These are phyloP conservation scores for Bocquillonia castaneifolia DNA, from an alignment of 441 rosid species.

Conservation along the genomic window DNA sequence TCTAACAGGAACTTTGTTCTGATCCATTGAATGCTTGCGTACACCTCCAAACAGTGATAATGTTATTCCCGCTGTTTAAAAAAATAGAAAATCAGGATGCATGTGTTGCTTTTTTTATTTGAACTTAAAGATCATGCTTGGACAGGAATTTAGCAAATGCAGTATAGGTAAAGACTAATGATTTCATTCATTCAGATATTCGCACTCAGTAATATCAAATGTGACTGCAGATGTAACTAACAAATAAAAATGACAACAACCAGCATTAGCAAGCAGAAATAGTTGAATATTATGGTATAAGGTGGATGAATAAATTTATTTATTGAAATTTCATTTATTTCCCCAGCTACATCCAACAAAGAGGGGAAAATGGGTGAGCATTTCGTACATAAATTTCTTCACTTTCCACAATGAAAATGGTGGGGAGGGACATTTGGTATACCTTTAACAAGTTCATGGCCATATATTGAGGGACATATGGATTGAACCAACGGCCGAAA, in stretches of 20 bases:
- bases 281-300: constrained; percentile 2
- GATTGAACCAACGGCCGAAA: constrained; percentile 82
- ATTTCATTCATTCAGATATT: neutral
- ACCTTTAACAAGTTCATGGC: constrained; percentile 99
- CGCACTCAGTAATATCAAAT: constrained; percentile 5
- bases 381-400: neutral
- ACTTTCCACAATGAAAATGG: constrained; percentile 9
- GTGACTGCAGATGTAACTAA: constrained; percentile 1
- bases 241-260: constrained; percentile 13
- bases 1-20: constrained; percentile 95
- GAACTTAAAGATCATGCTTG: constrained; percentile 6
- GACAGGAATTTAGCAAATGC: constrained; percentile 3
- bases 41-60: constrained; percentile 95
- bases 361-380: neutral
- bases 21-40: constrained; percentile 80
- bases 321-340: neutral
- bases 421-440: constrained; percentile 1
- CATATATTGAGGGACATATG: constrained; percentile 92
- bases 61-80: constrained; percentile 82
- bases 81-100: constrained; percentile 18
- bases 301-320: neutral
- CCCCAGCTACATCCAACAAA: neutral
- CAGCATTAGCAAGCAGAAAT: constrained; percentile 1
- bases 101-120: constrained; percentile 10
- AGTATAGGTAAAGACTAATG: constrained; percentile 5